phyloP scores from a whole-genome alignment of 2,329 filamentous ascomycete genomes.

The Penicillium capsulatum region DNA sequence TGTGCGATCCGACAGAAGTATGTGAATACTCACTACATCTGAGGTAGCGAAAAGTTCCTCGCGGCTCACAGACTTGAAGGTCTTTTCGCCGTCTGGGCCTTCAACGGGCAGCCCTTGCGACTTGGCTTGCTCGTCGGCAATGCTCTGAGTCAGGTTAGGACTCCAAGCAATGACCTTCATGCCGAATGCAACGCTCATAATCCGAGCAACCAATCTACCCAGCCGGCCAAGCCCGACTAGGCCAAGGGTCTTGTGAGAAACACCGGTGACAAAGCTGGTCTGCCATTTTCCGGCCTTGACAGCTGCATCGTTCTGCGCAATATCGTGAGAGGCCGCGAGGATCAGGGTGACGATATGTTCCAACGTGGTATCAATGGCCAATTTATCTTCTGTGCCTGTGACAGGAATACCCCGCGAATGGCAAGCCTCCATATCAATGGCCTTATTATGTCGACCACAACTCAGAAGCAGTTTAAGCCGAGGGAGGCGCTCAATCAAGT shows the following conservation, averaged over 20 bases:
- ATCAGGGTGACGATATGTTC: background rate
- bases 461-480: conserved; percentile 1
- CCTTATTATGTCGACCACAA: background rate
- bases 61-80: conserved; percentile 1
- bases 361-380: background rate
- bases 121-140: conserved; percentile 1
- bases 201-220: conserved; percentile 1
- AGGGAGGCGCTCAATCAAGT: background rate
- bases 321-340: background rate
- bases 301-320: conserved; percentile 1
- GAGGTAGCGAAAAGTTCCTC: background rate
- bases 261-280: conserved; percentile 1
- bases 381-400: conserved; percentile 1
- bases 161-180: conserved; percentile 3
- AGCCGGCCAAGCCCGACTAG: conserved; percentile 2
- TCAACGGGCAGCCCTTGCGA: background rate
- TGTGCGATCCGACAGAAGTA: conserved; percentile 1
- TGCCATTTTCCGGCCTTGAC: conserved; percentile 4
- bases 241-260: conserved; percentile 1
- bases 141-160: conserved; percentile 1
- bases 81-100: background rate
- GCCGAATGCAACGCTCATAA: conserved; percentile 1
- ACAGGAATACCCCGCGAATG: conserved; percentile 1
- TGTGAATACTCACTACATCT: conserved; percentile 2
- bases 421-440: conserved; percentile 1